Evolutionary conservation across 73 alveolate genomes (phyloP).

Genomic region (Halteria grandinella): DNA sequence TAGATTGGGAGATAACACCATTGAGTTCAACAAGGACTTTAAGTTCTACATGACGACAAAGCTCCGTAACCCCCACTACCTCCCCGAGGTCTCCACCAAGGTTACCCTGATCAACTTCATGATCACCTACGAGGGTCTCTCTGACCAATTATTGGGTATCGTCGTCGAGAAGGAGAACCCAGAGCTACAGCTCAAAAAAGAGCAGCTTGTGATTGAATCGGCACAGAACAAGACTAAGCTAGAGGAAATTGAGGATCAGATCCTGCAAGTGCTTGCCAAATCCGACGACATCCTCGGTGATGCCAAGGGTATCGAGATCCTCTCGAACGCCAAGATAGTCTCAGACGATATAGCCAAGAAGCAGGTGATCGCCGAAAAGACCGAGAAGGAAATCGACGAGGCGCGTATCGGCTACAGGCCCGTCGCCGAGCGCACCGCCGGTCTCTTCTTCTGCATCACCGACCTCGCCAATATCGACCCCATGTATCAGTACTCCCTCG

Average conservation of each 20-base stretch:
- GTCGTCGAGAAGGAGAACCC: conserved; percentile 99
- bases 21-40: conserved; percentile 97
- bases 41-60: conserved; percentile 97
- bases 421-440: conserved; percentile 97
- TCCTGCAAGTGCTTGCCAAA: conserved; percentile 89
- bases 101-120: conserved; percentile 97
- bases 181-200: conserved; percentile 96
- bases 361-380: conserved; percentile 96
- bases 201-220: conserved; percentile 93
- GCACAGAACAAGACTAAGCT: conserved; percentile 96
- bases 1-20: conserved; percentile 92
- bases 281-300: conserved; percentile 94
- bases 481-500: conserved; percentile 98
- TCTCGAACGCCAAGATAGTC: conserved; percentile 92
- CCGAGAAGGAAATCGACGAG: conserved; percentile 97
- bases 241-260: conserved; percentile 95
- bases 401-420: conserved; percentile 97
- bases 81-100: conserved; percentile 98
- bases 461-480: conserved; percentile 99
- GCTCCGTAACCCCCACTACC: conserved; percentile 98
- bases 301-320: conserved; percentile 95
- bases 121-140: conserved; percentile 99
- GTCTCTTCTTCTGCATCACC: conserved; percentile 97
- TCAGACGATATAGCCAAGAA: conserved; percentile 97
- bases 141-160: conserved; percentile 97